phyloP scores from a whole-genome alignment of 2,329 filamentous ascomycete genomes.

The Pseudogymnoascus sp. region DNA sequence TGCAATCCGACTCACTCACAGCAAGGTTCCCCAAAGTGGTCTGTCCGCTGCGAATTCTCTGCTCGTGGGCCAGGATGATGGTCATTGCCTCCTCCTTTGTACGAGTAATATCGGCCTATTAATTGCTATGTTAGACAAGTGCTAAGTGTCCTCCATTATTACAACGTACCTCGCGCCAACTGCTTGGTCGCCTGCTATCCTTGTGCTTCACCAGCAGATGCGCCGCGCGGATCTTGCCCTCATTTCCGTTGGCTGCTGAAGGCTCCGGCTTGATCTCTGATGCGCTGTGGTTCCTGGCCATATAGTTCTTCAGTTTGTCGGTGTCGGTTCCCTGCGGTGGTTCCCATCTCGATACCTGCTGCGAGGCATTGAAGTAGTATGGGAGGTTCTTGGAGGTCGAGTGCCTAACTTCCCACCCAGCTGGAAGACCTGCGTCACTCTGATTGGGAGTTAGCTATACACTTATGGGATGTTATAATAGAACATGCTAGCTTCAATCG shows the following conservation, averaged over 20 bases:
- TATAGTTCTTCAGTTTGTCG: constrained; percentile 87
- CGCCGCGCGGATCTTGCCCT: constrained; percentile 85
- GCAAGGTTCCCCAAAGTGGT: constrained; percentile 73
- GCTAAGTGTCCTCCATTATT: not conserved
- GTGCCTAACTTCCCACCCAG: constrained; percentile 91
- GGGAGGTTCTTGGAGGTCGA: constrained; percentile 98
- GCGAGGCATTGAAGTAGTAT: constrained; percentile 90
- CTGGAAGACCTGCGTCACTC: constrained; percentile 72
- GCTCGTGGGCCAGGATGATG: constrained; percentile 69
- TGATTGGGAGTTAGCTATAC: constrained; percentile 27
- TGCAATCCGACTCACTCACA: constrained; percentile 85
- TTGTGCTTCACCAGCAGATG: constrained; percentile 92
- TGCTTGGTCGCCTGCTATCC: constrained; percentile 78
- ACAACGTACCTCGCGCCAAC: constrained; percentile 68
- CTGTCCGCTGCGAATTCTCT: constrained; percentile 63
- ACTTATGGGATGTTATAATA: not conserved
- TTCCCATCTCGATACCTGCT: constrained; percentile 91
- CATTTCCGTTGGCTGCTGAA: constrained; percentile 31
- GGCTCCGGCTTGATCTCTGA: constrained; percentile 34
- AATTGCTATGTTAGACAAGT: constrained; percentile 11
- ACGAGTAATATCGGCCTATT: constrained; percentile 69
- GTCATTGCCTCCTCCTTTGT: constrained; percentile 76
- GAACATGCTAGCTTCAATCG: not conserved
- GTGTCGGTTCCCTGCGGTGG: constrained; percentile 81
- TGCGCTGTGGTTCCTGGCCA: constrained; percentile 76